Percentiles rank a stretch among this genome's conserved stretches.
Conservation (phyloP, 306 rosid genomes). For the Cucurbita ficifolia region DNA sequence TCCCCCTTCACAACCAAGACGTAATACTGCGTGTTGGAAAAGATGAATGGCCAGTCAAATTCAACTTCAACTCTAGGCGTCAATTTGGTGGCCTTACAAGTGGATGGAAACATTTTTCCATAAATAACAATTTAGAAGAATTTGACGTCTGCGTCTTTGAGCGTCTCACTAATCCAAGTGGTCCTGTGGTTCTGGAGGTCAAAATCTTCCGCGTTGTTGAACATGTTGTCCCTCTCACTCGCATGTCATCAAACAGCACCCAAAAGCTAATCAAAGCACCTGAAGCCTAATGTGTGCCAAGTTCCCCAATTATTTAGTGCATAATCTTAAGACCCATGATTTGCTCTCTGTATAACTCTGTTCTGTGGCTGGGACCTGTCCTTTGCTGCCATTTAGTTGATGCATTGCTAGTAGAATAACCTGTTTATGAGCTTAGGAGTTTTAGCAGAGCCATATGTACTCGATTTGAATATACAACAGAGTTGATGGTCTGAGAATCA, state of each 20-base stretch:
- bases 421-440: not conserved
- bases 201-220: conserved; percentile 41
- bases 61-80: conserved; percentile 15
- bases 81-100: conserved; percentile 33
- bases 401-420: not conserved
- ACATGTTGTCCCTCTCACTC: conserved; percentile 22
- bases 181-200: conserved; percentile 27
- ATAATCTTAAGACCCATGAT: not conserved
- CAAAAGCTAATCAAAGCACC: conserved; percentile 4
- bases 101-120: conserved; percentile 49
- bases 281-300: not conserved
- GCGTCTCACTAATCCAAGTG: conserved; percentile 12
- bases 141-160: conserved; percentile 46
- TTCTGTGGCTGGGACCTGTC: not conserved
- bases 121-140: conserved; percentile 55
- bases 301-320: not conserved
- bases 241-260: conserved; percentile 3
- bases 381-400: not conserved
- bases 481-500: not conserved
- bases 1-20: conserved; percentile 27
- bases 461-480: not conserved
- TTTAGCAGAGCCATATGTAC: not conserved
- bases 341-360: not conserved
- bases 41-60: conserved; percentile 30
- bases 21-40: conserved; percentile 25